Percentiles rank a stretch among this genome's conserved stretches.
These are phyloP conservation scores for Elaeagnus macrophylla DNA, from an alignment of 306 rosid species.

Conservation along the genomic window DNA sequence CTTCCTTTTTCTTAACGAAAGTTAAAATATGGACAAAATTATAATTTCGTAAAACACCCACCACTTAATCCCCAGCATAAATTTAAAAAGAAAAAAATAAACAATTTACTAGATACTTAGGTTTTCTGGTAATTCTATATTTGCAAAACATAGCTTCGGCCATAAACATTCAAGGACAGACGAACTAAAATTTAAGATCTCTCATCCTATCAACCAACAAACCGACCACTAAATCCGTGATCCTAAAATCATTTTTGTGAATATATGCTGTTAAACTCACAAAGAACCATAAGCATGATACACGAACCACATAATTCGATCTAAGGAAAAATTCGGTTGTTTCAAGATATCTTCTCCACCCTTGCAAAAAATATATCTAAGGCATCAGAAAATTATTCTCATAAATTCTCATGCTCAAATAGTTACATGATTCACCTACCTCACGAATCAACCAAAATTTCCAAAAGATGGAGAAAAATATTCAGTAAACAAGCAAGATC, in stretches of 20 bases:
- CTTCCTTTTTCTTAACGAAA: no score
- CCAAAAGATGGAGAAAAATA: not conserved
- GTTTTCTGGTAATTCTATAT: no score
- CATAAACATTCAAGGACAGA: no score
- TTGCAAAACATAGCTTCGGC: no score
- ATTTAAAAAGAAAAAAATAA: no score
- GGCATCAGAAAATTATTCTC: not conserved
- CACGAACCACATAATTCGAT: constrained; percentile 1
- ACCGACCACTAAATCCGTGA: no score
- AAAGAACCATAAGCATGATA: not conserved
- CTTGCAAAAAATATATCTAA: not conserved
- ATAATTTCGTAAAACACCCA: no score
- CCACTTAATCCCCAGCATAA: no score
- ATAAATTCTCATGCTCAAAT: not conserved
- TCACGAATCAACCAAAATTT: not conserved
- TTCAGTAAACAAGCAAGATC: not conserved
- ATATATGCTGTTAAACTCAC: not conserved
- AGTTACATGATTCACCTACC: not conserved
- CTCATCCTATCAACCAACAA: no score
- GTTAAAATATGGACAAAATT: no score
- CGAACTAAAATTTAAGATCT: no score
- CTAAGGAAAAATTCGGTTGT: not conserved
- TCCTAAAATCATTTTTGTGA: not conserved
- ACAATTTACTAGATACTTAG: no score
- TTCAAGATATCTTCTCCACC: not conserved